Conservation (phyloP, 139 green algal genomes). For the Volvox africanus region DNA sequence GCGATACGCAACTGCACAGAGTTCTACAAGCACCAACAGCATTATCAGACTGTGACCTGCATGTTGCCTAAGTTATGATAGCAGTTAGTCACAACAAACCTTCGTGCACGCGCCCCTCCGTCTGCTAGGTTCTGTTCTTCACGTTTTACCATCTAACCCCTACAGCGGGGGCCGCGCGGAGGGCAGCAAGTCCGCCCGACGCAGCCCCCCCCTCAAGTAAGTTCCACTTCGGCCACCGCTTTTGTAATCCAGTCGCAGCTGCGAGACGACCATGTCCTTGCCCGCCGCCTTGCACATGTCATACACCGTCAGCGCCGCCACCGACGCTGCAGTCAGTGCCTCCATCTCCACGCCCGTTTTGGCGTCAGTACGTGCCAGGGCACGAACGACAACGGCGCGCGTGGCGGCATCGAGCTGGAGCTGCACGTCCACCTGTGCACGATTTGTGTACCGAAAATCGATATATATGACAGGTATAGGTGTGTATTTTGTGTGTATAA, state of each 20-base stretch:
- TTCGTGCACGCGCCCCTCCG: too few species aligned
- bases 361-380: constrained; percentile 68
- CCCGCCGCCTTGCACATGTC: constrained; percentile 97
- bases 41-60: too few species aligned
- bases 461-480: too few species aligned
- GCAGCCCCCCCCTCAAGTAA: constrained; percentile 54
- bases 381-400: constrained; percentile 70
- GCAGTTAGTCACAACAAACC: too few species aligned
- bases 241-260: constrained; percentile 87
- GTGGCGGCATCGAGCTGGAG: constrained; percentile 66
- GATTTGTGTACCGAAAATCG: too few species aligned
- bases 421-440: constrained; percentile 73
- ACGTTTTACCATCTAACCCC: background rate
- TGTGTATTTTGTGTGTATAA: too few species aligned
- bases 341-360: constrained; percentile 98
- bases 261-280: constrained; percentile 82
- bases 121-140: too few species aligned
- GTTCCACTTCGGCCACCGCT: constrained; percentile 85
- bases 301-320: constrained; percentile 95
- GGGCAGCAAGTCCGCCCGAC: constrained; percentile 28
- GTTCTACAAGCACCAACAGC: too few species aligned
- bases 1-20: too few species aligned
- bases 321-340: constrained; percentile 87
- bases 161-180: constrained; percentile 32
- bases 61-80: too few species aligned